These are phyloP conservation scores for Vicia villosa DNA, from an alignment of 306 rosid species.

Conservation along the genomic window DNA sequence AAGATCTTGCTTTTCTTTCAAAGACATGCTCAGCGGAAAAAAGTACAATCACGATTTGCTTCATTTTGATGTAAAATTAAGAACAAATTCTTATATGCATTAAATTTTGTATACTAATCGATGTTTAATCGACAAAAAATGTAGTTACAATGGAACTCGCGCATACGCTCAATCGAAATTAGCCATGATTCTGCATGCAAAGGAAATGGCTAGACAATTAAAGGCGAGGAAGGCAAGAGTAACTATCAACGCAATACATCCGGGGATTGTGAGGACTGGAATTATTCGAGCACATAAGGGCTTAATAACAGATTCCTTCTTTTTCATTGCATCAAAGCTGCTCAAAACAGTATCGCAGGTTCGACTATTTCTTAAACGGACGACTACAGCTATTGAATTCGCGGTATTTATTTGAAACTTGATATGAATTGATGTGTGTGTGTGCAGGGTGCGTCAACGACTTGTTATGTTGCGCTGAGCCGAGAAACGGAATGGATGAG, in stretches of 20 bases:
- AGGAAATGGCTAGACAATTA: slow-evolving; percentile 70
- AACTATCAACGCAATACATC: slow-evolving; percentile 85
- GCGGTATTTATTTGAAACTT: neutral
- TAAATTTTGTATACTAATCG: slow-evolving; percentile 12
- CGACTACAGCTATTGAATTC: too few species aligned
- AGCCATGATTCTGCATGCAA: slow-evolving; percentile 77
- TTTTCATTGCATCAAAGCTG: slow-evolving; percentile 82
- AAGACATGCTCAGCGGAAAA: slow-evolving; percentile 66
- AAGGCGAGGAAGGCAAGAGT: slow-evolving; percentile 88
- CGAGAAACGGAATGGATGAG: slow-evolving; percentile 63
- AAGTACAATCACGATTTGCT: slow-evolving; percentile 44
- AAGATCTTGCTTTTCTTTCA: slow-evolving; percentile 62
- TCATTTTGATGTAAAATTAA: slow-evolving; percentile 13
- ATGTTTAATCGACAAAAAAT: slow-evolving; percentile 26
- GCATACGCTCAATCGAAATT: slow-evolving; percentile 94
- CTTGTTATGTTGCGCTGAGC: slow-evolving; percentile 88
- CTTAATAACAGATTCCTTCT: slow-evolving; percentile 82
- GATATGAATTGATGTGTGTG: neutral
- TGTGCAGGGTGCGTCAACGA: slow-evolving; percentile 81
- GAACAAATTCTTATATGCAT: slow-evolving; percentile 1
- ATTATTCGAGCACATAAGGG: slow-evolving; percentile 84
- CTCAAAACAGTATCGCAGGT: slow-evolving; percentile 83
- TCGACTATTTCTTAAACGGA: too few species aligned
- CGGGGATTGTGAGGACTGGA: slow-evolving; percentile 89
- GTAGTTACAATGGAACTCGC: slow-evolving; percentile 85